Conservation (phyloP, 768 basidiomycete species). For the Pisolithus sp. region DNA sequence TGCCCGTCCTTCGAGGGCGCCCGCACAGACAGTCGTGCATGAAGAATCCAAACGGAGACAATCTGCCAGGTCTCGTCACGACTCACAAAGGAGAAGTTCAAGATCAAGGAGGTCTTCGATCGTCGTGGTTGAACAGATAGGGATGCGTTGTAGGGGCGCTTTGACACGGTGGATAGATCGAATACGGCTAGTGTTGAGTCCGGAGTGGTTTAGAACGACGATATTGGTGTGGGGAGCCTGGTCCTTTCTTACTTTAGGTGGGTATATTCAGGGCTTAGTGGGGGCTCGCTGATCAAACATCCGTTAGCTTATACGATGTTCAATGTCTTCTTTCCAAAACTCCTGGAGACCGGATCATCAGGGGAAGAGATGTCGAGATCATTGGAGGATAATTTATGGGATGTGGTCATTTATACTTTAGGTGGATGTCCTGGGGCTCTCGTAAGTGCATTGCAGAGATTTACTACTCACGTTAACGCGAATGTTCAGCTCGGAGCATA, state of each 20-base stretch:
- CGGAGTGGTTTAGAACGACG: constrained; percentile 74
- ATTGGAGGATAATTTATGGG: constrained; percentile 65
- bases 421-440: constrained; percentile 83
- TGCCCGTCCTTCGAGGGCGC: constrained; percentile 2
- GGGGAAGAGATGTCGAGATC: constrained; percentile 32
- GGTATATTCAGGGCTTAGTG: constrained; percentile 15
- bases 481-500: constrained; percentile 70
- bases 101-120: constrained; percentile 34
- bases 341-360: constrained; percentile 52
- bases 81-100: constrained; percentile 5
- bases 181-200: constrained; percentile 61
- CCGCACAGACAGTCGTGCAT: constrained; percentile 5
- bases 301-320: constrained; percentile 82
- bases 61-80: background rate
- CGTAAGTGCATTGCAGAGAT: constrained; percentile 36
- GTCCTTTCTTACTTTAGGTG: constrained; percentile 73
- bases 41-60: constrained; percentile 14
- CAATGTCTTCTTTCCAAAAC: constrained; percentile 84
- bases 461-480: constrained; percentile 1
- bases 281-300: background rate
- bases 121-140: constrained; percentile 31
- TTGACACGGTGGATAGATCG: constrained; percentile 57
- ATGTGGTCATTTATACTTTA: constrained; percentile 79
- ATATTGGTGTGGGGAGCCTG: constrained; percentile 74
- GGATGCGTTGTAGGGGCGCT: constrained; percentile 33